Conservation (phyloP, 257 asterid genomes). For the Penstemon davidsonii region DNA sequence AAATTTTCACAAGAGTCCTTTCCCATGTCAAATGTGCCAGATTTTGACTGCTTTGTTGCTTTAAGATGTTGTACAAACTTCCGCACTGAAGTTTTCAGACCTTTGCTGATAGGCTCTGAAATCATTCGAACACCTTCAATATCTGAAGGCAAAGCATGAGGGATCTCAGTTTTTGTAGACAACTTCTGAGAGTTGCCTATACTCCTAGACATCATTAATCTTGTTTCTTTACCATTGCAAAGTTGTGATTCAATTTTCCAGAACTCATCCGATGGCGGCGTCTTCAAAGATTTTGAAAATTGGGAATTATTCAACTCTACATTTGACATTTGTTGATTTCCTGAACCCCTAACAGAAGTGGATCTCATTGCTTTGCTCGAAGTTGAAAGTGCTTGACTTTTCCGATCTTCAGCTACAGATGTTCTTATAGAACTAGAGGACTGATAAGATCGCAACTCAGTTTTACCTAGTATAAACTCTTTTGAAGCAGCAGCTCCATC, state of each 20-base stretch:
- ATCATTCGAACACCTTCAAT: conserved; percentile 33
- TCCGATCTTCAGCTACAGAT: conserved; percentile 28
- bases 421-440: conserved; percentile 30
- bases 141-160: conserved; percentile 34
- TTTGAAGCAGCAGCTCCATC: conserved; percentile 25
- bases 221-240: conserved; percentile 33
- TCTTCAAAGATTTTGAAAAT: conserved; percentile 36
- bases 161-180: conserved; percentile 24
- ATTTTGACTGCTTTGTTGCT: conserved; percentile 49
- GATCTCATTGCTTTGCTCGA: conserved; percentile 32
- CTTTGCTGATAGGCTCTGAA: conserved; percentile 37
- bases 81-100: conserved; percentile 49
- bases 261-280: conserved; percentile 29
- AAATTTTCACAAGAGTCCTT: conserved; percentile 35
- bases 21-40: conserved; percentile 30
- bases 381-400: conserved; percentile 30
- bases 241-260: conserved; percentile 34
- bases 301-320: conserved; percentile 33
- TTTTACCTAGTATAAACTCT: conserved; percentile 27
- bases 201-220: conserved; percentile 29
- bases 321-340: conserved; percentile 35
- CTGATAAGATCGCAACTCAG: conserved; percentile 30
- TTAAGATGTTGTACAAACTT: conserved; percentile 53
- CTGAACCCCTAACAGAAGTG: conserved; percentile 29
- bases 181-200: conserved; percentile 31